Conservation (phyloP, 352 stramenopile genomes). For the Thraustochytrium striatum region DNA sequence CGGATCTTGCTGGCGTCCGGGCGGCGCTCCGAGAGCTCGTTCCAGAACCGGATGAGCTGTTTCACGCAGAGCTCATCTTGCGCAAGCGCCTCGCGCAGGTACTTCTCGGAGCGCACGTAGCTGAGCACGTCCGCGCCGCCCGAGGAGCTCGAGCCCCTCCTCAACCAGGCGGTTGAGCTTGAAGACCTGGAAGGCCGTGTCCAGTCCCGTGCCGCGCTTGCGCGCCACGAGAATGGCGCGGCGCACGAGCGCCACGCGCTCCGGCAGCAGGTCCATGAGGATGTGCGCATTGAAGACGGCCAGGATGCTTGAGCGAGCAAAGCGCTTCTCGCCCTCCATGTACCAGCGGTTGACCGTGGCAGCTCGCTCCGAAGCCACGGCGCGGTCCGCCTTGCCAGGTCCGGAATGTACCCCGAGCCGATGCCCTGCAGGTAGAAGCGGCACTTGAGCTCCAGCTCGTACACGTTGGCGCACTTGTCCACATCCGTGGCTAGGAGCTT, state of each 20-base stretch:
- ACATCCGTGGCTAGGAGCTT: background rate
- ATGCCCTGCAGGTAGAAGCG: constrained; percentile 7
- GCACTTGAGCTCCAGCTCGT: constrained; percentile 27
- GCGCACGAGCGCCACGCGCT: constrained; percentile 6
- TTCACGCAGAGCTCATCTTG: constrained; percentile 3
- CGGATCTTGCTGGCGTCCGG: constrained; percentile 24
- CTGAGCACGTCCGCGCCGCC: constrained; percentile 21
- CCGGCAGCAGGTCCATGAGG: background rate
- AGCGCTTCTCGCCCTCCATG: background rate
- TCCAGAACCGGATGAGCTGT: constrained; percentile 27
- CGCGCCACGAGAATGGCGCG: background rate
- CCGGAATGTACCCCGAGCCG: background rate
- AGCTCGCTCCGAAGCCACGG: background rate
- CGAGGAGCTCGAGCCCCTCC: background rate
- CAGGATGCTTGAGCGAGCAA: background rate
- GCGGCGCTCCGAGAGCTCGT: constrained; percentile 12
- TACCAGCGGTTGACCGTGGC: background rate
- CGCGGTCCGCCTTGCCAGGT: constrained; percentile 13
- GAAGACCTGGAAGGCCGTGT: background rate
- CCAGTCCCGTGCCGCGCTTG: background rate
- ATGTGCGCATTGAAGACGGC: constrained; percentile 8
- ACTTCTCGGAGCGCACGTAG: constrained; percentile 14
- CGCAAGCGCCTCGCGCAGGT: background rate
- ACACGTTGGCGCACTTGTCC: constrained; percentile 6
- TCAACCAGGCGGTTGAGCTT: constrained; percentile 3